These are phyloP conservation scores for Amanita exitialis DNA, from an alignment of 768 basidiomycete genomes.

Conservation along the genomic window DNA sequence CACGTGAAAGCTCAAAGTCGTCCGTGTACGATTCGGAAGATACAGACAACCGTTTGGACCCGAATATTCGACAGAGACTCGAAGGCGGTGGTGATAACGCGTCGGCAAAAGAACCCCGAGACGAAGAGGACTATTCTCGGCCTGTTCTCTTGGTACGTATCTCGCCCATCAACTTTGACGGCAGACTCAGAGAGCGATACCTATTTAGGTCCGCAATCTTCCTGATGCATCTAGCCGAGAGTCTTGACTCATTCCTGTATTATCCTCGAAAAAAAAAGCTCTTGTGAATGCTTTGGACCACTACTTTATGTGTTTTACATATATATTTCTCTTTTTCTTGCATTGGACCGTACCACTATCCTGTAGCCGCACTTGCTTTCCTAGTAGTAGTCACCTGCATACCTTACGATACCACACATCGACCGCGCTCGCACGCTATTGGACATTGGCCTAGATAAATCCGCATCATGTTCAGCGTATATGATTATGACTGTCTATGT, in stretches of 20 bases:
- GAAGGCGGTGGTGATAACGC: constrained; percentile 17
- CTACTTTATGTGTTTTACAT: constrained; percentile 11
- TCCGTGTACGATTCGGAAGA: constrained; percentile 25
- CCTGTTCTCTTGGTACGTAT: constrained; percentile 42
- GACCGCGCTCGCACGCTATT: neutral
- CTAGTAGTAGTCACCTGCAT: neutral
- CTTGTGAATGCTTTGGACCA: neutral
- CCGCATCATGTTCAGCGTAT: too few relatives aligned
- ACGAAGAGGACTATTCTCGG: constrained; percentile 48
- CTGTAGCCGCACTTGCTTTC: constrained; percentile 1
- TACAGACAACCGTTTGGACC: constrained; percentile 34
- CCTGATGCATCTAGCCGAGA: constrained; percentile 30
- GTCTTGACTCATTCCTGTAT: neutral
- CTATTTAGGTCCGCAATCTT: constrained; percentile 44
- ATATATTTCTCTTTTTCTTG: neutral
- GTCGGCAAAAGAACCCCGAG: constrained; percentile 24
- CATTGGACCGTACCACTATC: neutral
- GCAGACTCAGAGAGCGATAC: neutral
- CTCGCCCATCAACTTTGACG: neutral
- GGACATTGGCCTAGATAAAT: too few relatives aligned
- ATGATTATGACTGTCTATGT: too few relatives aligned
- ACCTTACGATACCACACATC: neutral
- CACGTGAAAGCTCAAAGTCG: constrained; percentile 14
- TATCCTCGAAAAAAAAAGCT: neutral
- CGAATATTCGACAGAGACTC: constrained; percentile 28